A percentile compares a stretch with the other conserved stretches of the same genome.
These are phyloP conservation scores for Symbiodinium natans DNA, from an alignment of 73 alveolate species.

Conservation along the genomic window DNA sequence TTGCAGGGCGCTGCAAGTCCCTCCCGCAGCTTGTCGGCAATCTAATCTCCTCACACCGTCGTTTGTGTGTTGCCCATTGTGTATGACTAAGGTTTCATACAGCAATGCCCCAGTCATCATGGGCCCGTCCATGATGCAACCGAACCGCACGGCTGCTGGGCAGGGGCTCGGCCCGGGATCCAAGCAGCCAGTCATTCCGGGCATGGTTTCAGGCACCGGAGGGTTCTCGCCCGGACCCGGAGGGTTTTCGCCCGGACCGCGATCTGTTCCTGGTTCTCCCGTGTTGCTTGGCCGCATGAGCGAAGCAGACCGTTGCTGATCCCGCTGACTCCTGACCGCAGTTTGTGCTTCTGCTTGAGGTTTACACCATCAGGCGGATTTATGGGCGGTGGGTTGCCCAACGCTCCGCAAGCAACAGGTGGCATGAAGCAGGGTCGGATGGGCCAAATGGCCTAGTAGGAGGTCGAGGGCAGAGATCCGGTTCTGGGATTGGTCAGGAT, in stretches of 20 bases:
- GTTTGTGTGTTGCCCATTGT: not conserved
- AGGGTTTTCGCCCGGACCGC: not conserved
- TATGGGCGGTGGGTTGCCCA: conserved; percentile 26
- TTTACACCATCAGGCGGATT: conserved; percentile 73
- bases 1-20: conserved; percentile 70
- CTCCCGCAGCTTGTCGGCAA: conserved; percentile 23
- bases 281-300: conserved; percentile 1
- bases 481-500: too few relatives aligned
- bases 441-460: conserved; percentile 36
- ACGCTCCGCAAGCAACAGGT: not conserved
- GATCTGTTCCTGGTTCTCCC: conserved; percentile 47
- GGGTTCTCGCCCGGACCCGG: not conserved
- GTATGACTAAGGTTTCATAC: conserved; percentile 37
- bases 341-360: not conserved
- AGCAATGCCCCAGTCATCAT: conserved; percentile 72
- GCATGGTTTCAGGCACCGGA: not conserved
- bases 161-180: too few relatives aligned
- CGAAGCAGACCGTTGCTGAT: too few relatives aligned
- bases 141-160: not conserved
- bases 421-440: not conserved
- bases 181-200: too few relatives aligned
- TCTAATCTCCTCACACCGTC: not conserved
- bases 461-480: too few relatives aligned
- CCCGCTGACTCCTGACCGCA: not conserved
- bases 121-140: conserved; percentile 35